Conservation (phyloP, 768 basidiomycete genomes). For the Podaxis rugospora region DNA sequence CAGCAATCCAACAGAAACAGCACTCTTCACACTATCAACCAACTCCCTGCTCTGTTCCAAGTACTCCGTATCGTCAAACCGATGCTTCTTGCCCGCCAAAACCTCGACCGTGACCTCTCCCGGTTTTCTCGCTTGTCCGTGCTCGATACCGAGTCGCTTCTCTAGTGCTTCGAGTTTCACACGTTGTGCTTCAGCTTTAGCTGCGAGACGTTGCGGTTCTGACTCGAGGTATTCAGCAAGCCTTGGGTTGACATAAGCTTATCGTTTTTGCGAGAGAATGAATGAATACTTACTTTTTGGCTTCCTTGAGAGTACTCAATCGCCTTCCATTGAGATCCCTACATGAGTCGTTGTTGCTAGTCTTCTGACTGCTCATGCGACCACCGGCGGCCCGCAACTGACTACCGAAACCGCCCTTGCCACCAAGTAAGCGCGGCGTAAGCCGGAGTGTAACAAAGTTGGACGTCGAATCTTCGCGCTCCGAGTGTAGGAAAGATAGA, state of each 20-base stretch:
- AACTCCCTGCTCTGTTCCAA: conserved; percentile 89
- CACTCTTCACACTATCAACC: conserved; percentile 86
- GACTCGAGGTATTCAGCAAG: conserved; percentile 82
- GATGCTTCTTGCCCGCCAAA: conserved; percentile 73
- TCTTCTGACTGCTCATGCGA: conserved; percentile 95
- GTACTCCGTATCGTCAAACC: conserved; percentile 90
- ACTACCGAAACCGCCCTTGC: conserved; percentile 97
- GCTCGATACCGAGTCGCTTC: conserved; percentile 72
- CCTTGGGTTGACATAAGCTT: conserved; percentile 31
- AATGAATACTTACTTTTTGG: conserved; percentile 68
- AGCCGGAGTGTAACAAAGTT: conserved; percentile 65
- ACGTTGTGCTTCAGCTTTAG: conserved; percentile 70
- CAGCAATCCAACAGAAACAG: conserved; percentile 61
- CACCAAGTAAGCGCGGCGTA: conserved; percentile 73
- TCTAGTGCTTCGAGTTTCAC: conserved; percentile 85
- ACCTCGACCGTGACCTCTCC: conserved; percentile 36
- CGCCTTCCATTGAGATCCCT: conserved; percentile 87
- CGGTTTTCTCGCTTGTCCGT: conserved; percentile 19
- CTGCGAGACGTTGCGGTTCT: conserved; percentile 77
- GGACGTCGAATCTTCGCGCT: conserved; percentile 13
- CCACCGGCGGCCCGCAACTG: conserved; percentile 97
- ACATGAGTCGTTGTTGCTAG: conserved; percentile 92
- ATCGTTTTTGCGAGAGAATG: neutral
- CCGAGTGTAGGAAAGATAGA: conserved; percentile 23
- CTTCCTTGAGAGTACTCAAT: conserved; percentile 93